These are phyloP conservation scores for Ganoderma sp. DNA, from an alignment of 1,284 basidiomycete species.

Conservation along the genomic window DNA sequence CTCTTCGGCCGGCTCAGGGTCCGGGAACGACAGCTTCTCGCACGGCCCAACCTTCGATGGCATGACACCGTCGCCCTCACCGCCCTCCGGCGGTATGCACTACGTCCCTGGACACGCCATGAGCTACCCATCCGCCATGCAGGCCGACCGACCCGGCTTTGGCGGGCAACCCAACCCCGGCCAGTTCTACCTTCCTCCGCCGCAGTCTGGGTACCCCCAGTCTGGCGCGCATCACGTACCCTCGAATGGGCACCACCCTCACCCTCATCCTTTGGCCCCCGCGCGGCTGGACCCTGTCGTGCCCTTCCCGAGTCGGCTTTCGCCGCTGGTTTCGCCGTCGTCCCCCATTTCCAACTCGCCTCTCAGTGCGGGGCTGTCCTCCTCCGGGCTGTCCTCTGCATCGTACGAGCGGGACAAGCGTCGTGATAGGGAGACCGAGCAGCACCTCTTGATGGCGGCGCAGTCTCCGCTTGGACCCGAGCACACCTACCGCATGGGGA, in stretches of 20 bases:
- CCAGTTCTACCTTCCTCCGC: slow-evolving; percentile 34
- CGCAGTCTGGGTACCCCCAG: slow-evolving; percentile 25
- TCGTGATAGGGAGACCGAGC: slow-evolving; percentile 34
- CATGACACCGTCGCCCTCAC: slow-evolving; percentile 61
- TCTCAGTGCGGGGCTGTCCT: slow-evolving; percentile 36
- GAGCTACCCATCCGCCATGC: slow-evolving; percentile 31
- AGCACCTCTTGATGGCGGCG: slow-evolving; percentile 33
- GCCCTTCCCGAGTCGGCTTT: slow-evolving; percentile 44
- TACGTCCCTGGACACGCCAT: slow-evolving; percentile 52
- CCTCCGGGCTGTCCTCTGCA: slow-evolving; percentile 43
- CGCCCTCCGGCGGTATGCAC: slow-evolving; percentile 54
- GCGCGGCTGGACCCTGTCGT: slow-evolving; percentile 45
- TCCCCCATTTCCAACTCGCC: slow-evolving; percentile 47
- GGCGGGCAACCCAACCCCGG: slow-evolving; percentile 22
- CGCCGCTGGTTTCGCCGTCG: slow-evolving; percentile 48
- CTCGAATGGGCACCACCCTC: slow-evolving; percentile 31
- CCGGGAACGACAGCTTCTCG: slow-evolving; percentile 61
- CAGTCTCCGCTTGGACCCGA: slow-evolving; percentile 33
- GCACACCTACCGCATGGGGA: slow-evolving; percentile 29
- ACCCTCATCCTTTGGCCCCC: slow-evolving; percentile 13
- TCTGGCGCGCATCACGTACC: slow-evolving; percentile 25
- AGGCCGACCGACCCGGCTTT: slow-evolving; percentile 34
- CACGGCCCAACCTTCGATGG: slow-evolving; percentile 47
- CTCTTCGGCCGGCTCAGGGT: slow-evolving; percentile 55
- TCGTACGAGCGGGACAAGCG: slow-evolving; percentile 59